Evolutionary conservation across 345 rosid genomes (phyloP).

Genomic region (Citrus cavaleriei): DNA sequence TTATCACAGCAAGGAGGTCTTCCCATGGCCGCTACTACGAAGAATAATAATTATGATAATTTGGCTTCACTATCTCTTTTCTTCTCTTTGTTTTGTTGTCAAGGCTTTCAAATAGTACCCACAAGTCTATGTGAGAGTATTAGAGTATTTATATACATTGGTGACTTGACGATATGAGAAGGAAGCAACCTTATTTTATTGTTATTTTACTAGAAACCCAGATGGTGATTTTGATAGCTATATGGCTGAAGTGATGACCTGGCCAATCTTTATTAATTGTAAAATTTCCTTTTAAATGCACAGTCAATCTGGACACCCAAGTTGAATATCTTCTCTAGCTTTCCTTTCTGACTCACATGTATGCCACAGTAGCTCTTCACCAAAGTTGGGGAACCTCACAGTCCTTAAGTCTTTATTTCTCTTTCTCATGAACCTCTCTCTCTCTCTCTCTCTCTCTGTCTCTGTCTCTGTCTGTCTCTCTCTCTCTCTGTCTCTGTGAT

Average conservation of each 20-base stretch:
- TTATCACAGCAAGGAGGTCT: slow-evolving; percentile 94
- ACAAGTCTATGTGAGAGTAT: slow-evolving; percentile 10
- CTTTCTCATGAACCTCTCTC: slow-evolving; percentile 3
- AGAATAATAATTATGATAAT: too few relatives aligned
- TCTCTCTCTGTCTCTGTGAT: neutral
- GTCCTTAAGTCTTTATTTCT: neutral
- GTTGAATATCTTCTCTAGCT: slow-evolving; percentile 1
- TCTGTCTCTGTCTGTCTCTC: neutral
- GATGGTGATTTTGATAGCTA: slow-evolving; percentile 2
- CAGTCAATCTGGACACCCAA: slow-evolving; percentile 23
- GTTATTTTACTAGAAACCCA: neutral
- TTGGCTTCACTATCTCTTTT: neutral
- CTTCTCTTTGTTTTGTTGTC: slow-evolving; percentile 7
- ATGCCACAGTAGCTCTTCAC: neutral
- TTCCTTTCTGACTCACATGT: slow-evolving; percentile 25
- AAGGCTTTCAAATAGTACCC: slow-evolving; percentile 24
- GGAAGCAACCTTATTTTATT: slow-evolving; percentile 19
- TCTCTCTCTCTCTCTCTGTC: neutral
- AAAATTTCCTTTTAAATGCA: neutral
- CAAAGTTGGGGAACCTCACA: neutral
- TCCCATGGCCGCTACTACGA: slow-evolving; percentile 44
- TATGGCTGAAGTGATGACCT: slow-evolving; percentile 12
- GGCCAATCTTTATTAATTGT: neutral
- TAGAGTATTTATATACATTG: slow-evolving; percentile 19
- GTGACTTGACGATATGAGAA: slow-evolving; percentile 23